Evolutionary conservation across 345 rosid species (phyloP), one percentile per base, ranked within the genome.

Genomic region (Camelina neglecta): DNA sequence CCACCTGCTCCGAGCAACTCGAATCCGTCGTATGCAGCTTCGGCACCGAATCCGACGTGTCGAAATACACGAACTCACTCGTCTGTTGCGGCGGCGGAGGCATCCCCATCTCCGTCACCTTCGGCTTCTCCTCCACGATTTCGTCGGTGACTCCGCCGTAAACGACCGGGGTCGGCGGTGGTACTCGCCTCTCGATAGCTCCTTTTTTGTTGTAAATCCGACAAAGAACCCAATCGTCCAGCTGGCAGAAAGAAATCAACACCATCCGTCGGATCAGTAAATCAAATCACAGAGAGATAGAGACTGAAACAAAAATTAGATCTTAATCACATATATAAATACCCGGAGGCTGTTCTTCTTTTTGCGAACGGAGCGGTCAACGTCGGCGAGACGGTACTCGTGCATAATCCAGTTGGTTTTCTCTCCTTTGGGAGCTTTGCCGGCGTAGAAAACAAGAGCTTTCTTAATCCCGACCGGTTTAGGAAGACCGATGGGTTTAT

Each of bases 331-430:
- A 38, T 79, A 38, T 8, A 36, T 38, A 7, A 35, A 0, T 38
- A 94, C 99, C 99, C 97, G 85, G 70, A 90, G 77, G 71, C 92
- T 90, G 67, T 90, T 90, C 68, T 78, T 91, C 80, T 89, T 94
- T 87, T 88, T 94, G 50, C 97, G 90, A 67, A 80, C 83, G 2
- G 99, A 82, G 0, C 99, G 95, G 79, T 94, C 99, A 7, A 94
- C 97, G 45, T 87, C 97, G 21, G 99, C 99, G 4, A 94, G 83
- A 11, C 98, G 93, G 68, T 94, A 94, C 77, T 94, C 98, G 80
- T 94, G 98, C 98, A 94, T 94, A 70, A 94, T 94, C 97, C 98
- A 94, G 66, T 94, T 94, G 35, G 98, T 90, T 79, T 94, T 94
- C 73, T 92, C 95, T 20, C 98, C 98, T 44, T 80, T 86, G 0